phyloP scores from a whole-genome alignment of 73 alveolate species.

The Paramecium pentaurelia region DNA sequence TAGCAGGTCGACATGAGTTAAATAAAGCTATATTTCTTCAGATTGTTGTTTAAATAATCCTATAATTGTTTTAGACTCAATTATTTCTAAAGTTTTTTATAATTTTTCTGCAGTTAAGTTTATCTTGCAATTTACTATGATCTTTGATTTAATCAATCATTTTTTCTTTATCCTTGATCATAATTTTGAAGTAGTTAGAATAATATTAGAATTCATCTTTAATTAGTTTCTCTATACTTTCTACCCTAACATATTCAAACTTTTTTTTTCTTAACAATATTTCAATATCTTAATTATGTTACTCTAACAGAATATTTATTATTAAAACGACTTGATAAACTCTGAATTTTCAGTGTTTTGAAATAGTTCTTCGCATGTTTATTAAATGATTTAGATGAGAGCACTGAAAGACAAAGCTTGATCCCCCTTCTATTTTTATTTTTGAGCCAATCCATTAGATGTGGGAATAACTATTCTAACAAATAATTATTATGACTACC shows the following conservation, averaged over 20 bases:
- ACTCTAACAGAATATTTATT: not conserved
- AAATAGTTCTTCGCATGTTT: not conserved
- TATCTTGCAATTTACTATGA: not conserved
- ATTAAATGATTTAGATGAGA: not conserved
- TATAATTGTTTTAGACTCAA: constrained; percentile 9
- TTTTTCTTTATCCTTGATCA: constrained; percentile 44
- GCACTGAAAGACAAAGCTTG: not conserved
- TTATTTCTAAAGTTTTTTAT: constrained; percentile 16
- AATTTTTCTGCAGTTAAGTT: not conserved
- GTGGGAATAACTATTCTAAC: constrained; percentile 34
- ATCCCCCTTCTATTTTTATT: not conserved
- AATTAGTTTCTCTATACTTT: not conserved
- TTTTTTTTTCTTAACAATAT: not conserved
- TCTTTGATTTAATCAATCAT: constrained; percentile 19
- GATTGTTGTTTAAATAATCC: not conserved
- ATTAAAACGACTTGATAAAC: not conserved
- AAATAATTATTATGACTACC: not conserved
- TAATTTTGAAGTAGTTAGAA: not conserved
- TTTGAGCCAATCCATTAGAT: not conserved
- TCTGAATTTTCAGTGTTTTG: not conserved
- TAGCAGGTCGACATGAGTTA: not conserved
- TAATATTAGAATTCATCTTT: not conserved
- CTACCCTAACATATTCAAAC: not conserved
- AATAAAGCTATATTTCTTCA: not conserved
- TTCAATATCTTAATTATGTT: not conserved